Base-by-base conservation (phyloP, 176 grass and related monocot genomes). In the Phragmites australis region DNA sequence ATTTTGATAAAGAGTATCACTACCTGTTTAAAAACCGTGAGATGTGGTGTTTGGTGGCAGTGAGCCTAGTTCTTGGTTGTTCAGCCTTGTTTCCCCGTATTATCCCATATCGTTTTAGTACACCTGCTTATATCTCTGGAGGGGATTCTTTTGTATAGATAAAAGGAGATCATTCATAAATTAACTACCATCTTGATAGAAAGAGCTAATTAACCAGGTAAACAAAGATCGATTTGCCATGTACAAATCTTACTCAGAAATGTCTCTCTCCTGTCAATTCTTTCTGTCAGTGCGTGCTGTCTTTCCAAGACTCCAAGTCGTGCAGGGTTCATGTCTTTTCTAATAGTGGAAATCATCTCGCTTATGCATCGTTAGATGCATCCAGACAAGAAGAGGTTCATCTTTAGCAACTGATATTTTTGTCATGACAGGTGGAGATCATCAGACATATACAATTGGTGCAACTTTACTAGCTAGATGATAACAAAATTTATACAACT, bases 371-470 rank as follows among this genome's bases (percentile, higher is more conserved):
- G n/a, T n/a, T n/a, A n/a, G n/a, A n/a, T n/a, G n/a, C n/a, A n/a
- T n/a, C n/a, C n/a, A n/a, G n/a, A n/a, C n/a, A n/a, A n/a, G n/a
- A n/a, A 52, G 44, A 17, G 68, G 18, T 41, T 52, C 64, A 42
- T 63, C 53, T 29, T 22, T 48, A 42, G 2, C 8, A 22, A 42
- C 17, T 23, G 47, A 40, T 70, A 7, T 37, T 6, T 78, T 78
- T 47, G 18, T 63, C 16, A 43, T 26, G 40, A 57, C 76, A 79
- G 67, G 47, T 80, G 84, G 68, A 64, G 76, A 86, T 54, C 76
- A 86, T 44, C 54, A 64, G 21, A 21, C 6, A 73, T 22, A 72
- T 22, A 72, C 37, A 56, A 80, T 65, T 56, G 68, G 9, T 74
- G 41, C 58, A 74, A 80, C 68, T 77, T 41, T 57, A 27, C 68